A percentile compares a stretch with the other conserved stretches of the same genome.
Conservation (phyloP, 305 asterid species). For the Fraxinus velutina region DNA sequence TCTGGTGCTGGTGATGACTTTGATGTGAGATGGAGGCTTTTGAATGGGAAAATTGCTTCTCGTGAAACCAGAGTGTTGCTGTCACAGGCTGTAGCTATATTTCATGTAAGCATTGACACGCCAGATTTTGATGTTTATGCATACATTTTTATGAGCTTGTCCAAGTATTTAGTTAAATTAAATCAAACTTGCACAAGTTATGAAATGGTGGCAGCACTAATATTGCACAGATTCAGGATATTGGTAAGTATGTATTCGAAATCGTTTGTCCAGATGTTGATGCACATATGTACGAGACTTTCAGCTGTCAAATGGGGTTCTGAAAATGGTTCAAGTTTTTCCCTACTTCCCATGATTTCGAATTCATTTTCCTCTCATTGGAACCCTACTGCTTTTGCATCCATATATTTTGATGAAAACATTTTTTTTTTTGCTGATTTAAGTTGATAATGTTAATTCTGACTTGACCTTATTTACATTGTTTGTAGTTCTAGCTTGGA, state of each 20-base stretch:
- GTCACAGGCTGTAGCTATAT: conserved; percentile 88
- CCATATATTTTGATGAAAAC: not conserved
- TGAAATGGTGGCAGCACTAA: not conserved
- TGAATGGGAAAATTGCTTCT: conserved; percentile 69
- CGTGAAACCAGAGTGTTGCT: conserved; percentile 78
- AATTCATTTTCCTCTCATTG: not conserved
- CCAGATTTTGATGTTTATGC: not conserved
- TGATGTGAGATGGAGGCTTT: conserved; percentile 87
- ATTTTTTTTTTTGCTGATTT: not conserved
- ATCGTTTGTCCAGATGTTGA: not conserved
- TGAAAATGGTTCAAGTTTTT: not conserved
- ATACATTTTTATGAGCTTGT: not conserved
- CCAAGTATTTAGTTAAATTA: not conserved
- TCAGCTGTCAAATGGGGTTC: not conserved
- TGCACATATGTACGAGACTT: not conserved
- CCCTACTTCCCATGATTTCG: not conserved
- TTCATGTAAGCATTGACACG: conserved; percentile 63
- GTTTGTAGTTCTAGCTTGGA: not conserved
- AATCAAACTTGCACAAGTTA: not conserved
- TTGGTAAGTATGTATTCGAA: not conserved
- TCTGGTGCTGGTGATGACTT: conserved; percentile 37
- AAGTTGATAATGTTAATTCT: conserved; percentile 1
- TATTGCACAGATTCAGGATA: not conserved
- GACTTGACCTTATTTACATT: not conserved
- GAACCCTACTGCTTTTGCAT: not conserved